Evolutionary conservation across 148 eudicot species (phyloP).

Genomic region (Rhododendron ovatum): DNA sequence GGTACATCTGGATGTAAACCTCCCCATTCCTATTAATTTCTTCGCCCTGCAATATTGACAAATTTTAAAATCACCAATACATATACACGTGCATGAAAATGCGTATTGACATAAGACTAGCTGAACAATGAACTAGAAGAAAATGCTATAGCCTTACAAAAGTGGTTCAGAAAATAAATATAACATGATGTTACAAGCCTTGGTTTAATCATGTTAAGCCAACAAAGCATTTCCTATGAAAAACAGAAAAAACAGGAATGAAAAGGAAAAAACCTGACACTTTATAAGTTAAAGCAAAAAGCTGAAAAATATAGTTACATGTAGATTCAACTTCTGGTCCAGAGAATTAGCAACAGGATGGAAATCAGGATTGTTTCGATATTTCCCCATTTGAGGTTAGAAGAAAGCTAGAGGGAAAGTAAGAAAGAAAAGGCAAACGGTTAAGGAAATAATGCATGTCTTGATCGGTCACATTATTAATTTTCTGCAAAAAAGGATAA

Average conservation of each 20-base stretch:
- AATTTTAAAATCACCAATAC: neutral
- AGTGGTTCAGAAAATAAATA: neutral
- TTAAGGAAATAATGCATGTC: neutral
- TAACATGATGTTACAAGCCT: neutral
- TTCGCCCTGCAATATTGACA: constrained; percentile 36
- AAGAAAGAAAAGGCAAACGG: neutral
- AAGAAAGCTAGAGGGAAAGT: neutral
- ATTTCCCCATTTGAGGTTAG: neutral
- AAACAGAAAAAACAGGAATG: neutral
- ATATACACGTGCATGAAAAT: neutral
- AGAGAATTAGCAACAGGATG: neutral
- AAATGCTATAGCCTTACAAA: neutral
- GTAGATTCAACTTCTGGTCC: neutral
- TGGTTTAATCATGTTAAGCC: neutral
- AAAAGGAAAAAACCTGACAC: neutral
- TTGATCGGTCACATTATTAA: neutral
- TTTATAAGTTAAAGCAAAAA: neutral
- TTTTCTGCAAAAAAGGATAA: neutral
- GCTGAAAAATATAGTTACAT: neutral
- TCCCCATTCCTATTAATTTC: constrained; percentile 49
- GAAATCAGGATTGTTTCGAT: neutral
- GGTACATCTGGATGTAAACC: constrained; percentile 40
- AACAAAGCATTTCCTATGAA: neutral
- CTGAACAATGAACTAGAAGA: neutral
- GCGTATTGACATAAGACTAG: too few relatives aligned